Evolutionary conservation across 2,329 filamentous ascomycete genomes (phyloP), one percentile per base, ranked within the genome.

Genomic region (Paracoccidioides lutzii): DNA sequence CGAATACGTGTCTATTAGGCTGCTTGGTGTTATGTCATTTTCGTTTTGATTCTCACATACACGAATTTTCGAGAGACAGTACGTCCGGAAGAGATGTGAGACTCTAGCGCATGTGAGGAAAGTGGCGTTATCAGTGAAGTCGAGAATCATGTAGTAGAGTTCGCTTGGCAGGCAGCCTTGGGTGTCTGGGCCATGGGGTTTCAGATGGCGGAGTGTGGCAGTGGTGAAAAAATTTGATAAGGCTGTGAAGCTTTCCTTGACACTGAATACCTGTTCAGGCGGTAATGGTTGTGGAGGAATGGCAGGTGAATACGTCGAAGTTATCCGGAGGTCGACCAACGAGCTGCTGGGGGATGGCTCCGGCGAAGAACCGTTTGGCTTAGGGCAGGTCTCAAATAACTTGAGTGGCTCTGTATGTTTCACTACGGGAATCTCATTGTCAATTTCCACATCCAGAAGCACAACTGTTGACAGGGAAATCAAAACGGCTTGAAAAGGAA

Each of bases 131-230:
- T 53, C 52, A n/a, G 43, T 53, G n/a, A 33, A 45, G 43, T 53
- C 41, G 15, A 53, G 41, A 28, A 53, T 53, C 41, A 44, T 44
- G 41, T 44, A 37, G 15, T 53, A 53, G 41, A 53, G 30, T 44
- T 53, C 52, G 10, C 28, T 33, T 2, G 52, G 52, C 15, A 53
- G 30, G 38, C 8, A 32, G 32, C 52, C 41, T 15, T 44, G 40
- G 30, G 41, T 44, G 7, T 35, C 15, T 40, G 10, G 15, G 14
- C 40, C 33, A 28, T 30, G 38, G 15, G 41, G 52, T 12, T 46
- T 44, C 15, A 44, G 40, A 12, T 5, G 10, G 12, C 52, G 40
- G 30, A 44, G 32, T 12, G 40, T 53, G 15, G 52, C 52, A 12
- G 33, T 40, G 10, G 40, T 22, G 52, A 45, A 53, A n/a, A 53